Evolutionary conservation across 2,329 filamentous ascomycete genomes (phyloP), one percentile per base, ranked within the genome.

Genomic region (Cryphonectria nitschkei): DNA sequence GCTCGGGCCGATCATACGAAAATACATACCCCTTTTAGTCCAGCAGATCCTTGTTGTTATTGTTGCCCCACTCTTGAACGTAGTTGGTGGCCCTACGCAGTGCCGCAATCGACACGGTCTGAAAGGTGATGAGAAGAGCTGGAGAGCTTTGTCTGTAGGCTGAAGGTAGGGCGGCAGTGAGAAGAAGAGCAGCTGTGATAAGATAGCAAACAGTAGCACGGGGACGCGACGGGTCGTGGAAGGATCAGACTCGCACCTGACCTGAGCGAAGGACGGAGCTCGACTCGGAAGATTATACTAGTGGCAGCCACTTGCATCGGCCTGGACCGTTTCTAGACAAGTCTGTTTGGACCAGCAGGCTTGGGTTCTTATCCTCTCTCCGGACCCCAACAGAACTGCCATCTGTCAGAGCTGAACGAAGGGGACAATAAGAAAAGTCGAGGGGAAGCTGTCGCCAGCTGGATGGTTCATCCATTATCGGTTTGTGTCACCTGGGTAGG

Each of bases 221-320:
- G 46, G 22, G 2, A n/a, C 19, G 46, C 46, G n/a, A 50, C 22
- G 6, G 46, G 46, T n/a, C 46, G 46, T 32, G 26, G 54, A 58
- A 58, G 14, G 26, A 58, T 58, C 26, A 58, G 29, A 58, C 14
- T 29, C 26, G 54, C 54, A 32, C 26, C 54, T 58, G 54, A 19
- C 46, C 46, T 50, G 22, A n/a, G 46, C 14, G 54, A 34, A 5
- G 29, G 29, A 19, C 54, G 54, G 29, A 19, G 29, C 54, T 58
- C 29, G 54, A 2, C 29, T 32, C 54, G 54, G 54, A 58, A 58
- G 52, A 58, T 34, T 58, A 34, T 58, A 58, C 26, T 58, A 58
- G 54, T 58, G 54, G 54, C 54, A 58, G 54, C 54, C 54, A 58
- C 54, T 13, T 58, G 54, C 29, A 58, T 19, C 54, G 54, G 54